phyloP scores from a whole-genome alignment of 2,329 filamentous ascomycete species.

The Pseudopithomyces chartarum region DNA sequence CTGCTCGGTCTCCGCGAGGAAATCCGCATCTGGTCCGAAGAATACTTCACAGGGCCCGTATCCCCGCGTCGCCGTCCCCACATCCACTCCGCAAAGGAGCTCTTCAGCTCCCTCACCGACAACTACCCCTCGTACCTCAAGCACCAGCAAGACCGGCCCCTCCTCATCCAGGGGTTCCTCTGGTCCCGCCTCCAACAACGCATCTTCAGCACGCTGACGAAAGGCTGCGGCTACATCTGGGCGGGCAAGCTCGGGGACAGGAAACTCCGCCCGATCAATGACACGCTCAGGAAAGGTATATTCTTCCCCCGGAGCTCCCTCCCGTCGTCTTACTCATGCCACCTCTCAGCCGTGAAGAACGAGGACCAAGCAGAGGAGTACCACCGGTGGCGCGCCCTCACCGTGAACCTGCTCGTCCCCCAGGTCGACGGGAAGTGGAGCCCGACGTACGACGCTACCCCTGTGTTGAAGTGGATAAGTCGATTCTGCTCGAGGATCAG shows the following conservation, averaged over 20 bases:
- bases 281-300: constrained; percentile 42
- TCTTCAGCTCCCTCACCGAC: constrained; percentile 41
- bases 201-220: constrained; percentile 42
- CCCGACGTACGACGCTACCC: constrained; percentile 41
- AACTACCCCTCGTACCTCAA: constrained; percentile 42
- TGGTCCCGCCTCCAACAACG: constrained; percentile 44
- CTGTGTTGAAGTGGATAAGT: constrained; percentile 40
- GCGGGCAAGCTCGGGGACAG: constrained; percentile 44
- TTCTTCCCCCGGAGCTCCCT: constrained; percentile 5
- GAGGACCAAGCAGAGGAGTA: constrained; percentile 43
- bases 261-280: constrained; percentile 42
- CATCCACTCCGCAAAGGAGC: constrained; percentile 35
- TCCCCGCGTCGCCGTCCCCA: constrained; percentile 37
- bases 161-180: constrained; percentile 43
- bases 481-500: constrained; percentile 37
- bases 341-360: constrained; percentile 39
- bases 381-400: constrained; percentile 43
- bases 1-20: constrained; percentile 40
- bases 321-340: constrained; percentile 11
- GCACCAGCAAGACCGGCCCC: constrained; percentile 35
- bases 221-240: constrained; percentile 45
- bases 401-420: constrained; percentile 43
- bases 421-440: constrained; percentile 44
- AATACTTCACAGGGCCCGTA: constrained; percentile 39
- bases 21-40: constrained; percentile 41